Conservation (phyloP, 2,329 filamentous ascomycete species). For the Sclerotinia minor region DNA sequence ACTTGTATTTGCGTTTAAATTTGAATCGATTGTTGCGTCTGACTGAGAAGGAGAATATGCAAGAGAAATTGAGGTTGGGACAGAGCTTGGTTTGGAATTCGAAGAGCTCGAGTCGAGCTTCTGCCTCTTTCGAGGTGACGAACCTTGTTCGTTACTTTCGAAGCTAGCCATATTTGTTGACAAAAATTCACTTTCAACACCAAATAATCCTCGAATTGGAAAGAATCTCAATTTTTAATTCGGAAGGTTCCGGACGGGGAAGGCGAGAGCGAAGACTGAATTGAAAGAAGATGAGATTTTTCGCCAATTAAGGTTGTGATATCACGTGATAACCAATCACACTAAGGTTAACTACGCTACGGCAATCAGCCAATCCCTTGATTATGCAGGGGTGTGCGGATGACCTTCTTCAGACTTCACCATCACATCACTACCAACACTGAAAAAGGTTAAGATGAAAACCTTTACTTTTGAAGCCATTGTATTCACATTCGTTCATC, state of each 20-base stretch:
- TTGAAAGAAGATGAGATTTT: slow-evolving; percentile 8
- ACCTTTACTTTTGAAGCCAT: too few relatives aligned
- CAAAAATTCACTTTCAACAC: background rate
- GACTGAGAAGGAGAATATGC: background rate
- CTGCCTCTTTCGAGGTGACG: slow-evolving; percentile 32
- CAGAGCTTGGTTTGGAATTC: slow-evolving; percentile 18
- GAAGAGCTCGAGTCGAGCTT: slow-evolving; percentile 25
- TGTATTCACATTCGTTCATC: too few relatives aligned
- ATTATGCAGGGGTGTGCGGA: background rate
- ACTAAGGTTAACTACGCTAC: slow-evolving; percentile 9
- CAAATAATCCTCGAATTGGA: background rate
- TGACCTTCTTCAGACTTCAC: background rate
- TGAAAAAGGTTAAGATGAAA: background rate
- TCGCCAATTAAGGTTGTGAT: background rate
- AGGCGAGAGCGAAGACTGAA: slow-evolving; percentile 14
- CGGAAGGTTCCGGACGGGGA: slow-evolving; percentile 11
- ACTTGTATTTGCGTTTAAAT: slow-evolving; percentile 3
- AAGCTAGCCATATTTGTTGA: slow-evolving; percentile 32
- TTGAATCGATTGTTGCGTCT: slow-evolving; percentile 1
- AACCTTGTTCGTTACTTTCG: slow-evolving; percentile 16
- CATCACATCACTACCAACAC: background rate
- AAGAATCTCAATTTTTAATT: slow-evolving; percentile 3
- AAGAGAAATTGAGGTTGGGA: background rate
- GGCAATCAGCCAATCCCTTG: slow-evolving; percentile 7
- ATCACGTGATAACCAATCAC: background rate